phyloP scores from a whole-genome alignment of 2,329 filamentous ascomycete genomes.

The Neofusicoccum umdonicola region DNA sequence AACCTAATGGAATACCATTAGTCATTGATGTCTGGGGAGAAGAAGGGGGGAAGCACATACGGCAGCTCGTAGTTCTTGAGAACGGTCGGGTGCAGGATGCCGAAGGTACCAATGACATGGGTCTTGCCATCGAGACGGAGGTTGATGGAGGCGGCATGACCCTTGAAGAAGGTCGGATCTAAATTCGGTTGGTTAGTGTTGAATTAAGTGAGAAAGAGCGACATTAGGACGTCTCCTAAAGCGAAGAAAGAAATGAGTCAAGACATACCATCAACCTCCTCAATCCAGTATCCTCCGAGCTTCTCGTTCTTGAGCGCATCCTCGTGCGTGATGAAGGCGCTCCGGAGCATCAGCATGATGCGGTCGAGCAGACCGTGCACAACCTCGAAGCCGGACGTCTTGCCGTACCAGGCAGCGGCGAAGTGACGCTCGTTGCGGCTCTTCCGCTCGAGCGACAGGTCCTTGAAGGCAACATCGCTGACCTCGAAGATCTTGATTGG shows the following conservation, averaged over 20 bases:
- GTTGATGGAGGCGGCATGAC: slow-evolving; percentile 83
- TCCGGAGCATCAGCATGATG: slow-evolving; percentile 86
- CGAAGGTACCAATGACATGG: slow-evolving; percentile 80
- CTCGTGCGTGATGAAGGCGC: slow-evolving; percentile 73
- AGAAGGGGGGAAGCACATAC: slow-evolving; percentile 44
- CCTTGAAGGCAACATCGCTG: slow-evolving; percentile 89
- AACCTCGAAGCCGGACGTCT: slow-evolving; percentile 89
- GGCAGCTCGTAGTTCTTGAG: slow-evolving; percentile 90
- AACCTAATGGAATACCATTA: slow-evolving; percentile 53
- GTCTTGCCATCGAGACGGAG: slow-evolving; percentile 72
- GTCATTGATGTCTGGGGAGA: background rate
- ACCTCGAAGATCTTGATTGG: slow-evolving; percentile 93
- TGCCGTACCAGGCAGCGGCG: slow-evolving; percentile 93
- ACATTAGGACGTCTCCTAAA: background rate
- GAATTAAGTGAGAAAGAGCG: background rate
- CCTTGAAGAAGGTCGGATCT: slow-evolving; percentile 87
- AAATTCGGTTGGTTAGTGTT: background rate
- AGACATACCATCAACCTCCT: slow-evolving; percentile 73
- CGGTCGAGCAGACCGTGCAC: slow-evolving; percentile 93
- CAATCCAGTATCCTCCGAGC: slow-evolving; percentile 81
- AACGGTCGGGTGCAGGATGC: slow-evolving; percentile 89
- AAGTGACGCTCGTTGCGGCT: slow-evolving; percentile 92
- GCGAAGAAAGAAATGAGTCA: background rate
- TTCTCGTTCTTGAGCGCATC: slow-evolving; percentile 61
- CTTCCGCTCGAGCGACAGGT: slow-evolving; percentile 75